Base-by-base conservation (phyloP, 441 rosid genomes). In the Dalechampia spathulata region DNA sequence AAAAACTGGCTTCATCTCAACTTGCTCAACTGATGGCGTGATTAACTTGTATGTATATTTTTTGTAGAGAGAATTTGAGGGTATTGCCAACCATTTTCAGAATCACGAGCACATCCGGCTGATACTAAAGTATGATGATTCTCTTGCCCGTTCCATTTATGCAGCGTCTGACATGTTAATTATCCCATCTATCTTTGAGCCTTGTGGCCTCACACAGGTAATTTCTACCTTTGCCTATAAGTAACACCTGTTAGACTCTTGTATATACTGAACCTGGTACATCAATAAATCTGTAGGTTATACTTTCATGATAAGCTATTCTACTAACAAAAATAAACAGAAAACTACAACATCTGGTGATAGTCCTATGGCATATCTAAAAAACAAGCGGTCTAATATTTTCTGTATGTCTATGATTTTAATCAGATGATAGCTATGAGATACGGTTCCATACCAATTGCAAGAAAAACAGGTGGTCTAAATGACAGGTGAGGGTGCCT, bases 201-300 rank as follows among this genome's bases (percentile, higher is more conserved):
- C 99, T 68, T 89, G 99, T 74, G 99, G 99, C 55, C 97, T 92
- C 51, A 92, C 99, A 57, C 99, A 92, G 97, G 99, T 89, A 76
- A 17, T 23, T 32, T 44, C 36, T 7, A 14, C 54, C 34, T 30
- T 57, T 69, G 42, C 25, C 20, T 39, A 27, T 14, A n/a, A 23
- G 22, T 39, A 4, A 42, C 8, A 32, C 19, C n/a, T n/a, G n/a
- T n/a, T n/a, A n/a, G n/a, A n/a, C n/a, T n/a, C n/a, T n/a, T n/a
- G n/a, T n/a, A n/a, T n/a, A n/a, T n/a, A n/a, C n/a, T n/a, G n/a
- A n/a, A n/a, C n/a, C n/a, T n/a, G n/a, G n/a, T n/a, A n/a, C n/a
- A n/a, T n/a, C n/a, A n/a, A n/a, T n/a, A n/a, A n/a, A n/a, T n/a
- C n/a, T n/a, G n/a, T n/a, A n/a, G n/a, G n/a, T n/a, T n/a, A n/a